A percentile compares a stretch with the other conserved stretches of the same genome.
Conservation (phyloP, 148 eudicot species). For the Chenopodium album region DNA sequence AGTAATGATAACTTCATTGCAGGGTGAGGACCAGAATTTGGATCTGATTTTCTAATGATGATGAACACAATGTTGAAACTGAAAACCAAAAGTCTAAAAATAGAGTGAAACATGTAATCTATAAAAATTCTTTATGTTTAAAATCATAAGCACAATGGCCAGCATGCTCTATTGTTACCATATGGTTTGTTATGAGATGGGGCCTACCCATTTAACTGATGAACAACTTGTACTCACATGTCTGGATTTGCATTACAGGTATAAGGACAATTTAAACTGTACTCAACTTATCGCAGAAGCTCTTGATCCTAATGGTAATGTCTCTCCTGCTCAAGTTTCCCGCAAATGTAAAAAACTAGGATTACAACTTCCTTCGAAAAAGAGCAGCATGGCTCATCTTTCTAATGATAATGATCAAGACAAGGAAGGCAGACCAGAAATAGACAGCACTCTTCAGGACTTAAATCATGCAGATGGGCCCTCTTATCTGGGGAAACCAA, state of each 20-base stretch:
- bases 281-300: constrained; percentile 57
- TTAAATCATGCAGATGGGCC: constrained; percentile 30
- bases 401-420: constrained; percentile 24
- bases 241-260: constrained; percentile 35
- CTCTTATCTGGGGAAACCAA: constrained; percentile 36
- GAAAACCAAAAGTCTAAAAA: not conserved
- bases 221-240: not conserved
- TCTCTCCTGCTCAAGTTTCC: constrained; percentile 61
- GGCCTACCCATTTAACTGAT: no score
- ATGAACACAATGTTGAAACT: not conserved
- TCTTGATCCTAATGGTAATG: constrained; percentile 53
- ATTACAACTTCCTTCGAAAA: constrained; percentile 42
- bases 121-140: not conserved
- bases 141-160: not conserved
- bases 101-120: not conserved
- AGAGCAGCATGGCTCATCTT: constrained; percentile 27
- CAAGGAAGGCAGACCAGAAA: constrained; percentile 23
- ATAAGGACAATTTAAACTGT: constrained; percentile 53
- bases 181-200: not conserved
- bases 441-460: constrained; percentile 28
- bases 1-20: not conserved
- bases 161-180: not conserved
- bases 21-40: not conserved
- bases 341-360: constrained; percentile 65
- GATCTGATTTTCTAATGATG: not conserved